Evolutionary conservation across 176 grass and related monocot genomes (phyloP).

Genomic region (Carex pumila): DNA sequence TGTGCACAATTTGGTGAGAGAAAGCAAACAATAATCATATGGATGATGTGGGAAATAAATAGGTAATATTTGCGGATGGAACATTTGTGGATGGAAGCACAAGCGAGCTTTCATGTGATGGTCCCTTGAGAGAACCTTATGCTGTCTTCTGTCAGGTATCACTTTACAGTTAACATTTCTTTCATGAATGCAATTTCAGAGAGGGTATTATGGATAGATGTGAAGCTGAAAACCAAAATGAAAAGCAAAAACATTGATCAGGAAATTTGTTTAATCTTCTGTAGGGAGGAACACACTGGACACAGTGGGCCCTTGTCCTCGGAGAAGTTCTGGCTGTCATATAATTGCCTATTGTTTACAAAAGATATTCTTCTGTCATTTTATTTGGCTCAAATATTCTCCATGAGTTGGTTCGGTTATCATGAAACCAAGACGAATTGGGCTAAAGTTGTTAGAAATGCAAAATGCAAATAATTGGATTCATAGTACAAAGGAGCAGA

Average conservation of each 20-base stretch:
- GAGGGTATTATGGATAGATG: background rate
- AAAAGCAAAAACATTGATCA: background rate
- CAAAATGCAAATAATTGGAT: background rate
- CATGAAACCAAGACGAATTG: background rate
- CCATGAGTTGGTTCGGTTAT: background rate
- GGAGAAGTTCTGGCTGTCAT: slow-evolving; percentile 60
- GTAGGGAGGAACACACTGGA: slow-evolving; percentile 97
- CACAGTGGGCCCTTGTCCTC: slow-evolving; percentile 89
- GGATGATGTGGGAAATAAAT: slow-evolving; percentile 8
- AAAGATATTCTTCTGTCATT: background rate
- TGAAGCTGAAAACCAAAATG: background rate
- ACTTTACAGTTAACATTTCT: background rate
- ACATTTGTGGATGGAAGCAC: slow-evolving; percentile 96
- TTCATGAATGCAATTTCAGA: background rate
- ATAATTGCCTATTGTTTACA: background rate
- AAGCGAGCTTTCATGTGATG: slow-evolving; percentile 91
- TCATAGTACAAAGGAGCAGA: background rate
- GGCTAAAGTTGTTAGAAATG: background rate
- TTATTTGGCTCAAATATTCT: background rate
- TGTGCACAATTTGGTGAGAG: background rate
- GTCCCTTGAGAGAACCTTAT: slow-evolving; percentile 86
- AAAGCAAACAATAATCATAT: background rate
- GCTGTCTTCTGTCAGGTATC: slow-evolving; percentile 89
- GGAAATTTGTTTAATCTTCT: background rate
- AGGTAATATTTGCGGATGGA: slow-evolving; percentile 95